Percentiles rank a stretch among this genome's conserved stretches.
These are phyloP conservation scores for Colletotrichum costaricense DNA, from an alignment of 2,329 filamentous ascomycete species.

Conservation along the genomic window DNA sequence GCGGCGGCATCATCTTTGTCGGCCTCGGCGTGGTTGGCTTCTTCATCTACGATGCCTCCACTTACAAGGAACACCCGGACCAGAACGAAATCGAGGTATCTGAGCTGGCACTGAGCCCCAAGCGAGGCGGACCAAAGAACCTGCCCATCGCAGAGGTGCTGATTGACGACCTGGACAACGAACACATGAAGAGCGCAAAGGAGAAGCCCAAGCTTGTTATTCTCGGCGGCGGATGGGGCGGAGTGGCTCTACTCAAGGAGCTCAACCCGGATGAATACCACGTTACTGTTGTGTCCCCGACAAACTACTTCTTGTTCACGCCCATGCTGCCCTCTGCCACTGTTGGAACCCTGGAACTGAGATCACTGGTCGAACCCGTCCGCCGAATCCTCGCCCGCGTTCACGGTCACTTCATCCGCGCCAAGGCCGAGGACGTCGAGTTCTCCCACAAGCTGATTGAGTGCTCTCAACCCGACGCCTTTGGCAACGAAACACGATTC, in stretches of 20 bases:
- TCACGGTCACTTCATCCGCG: conserved; percentile 90
- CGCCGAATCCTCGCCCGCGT: conserved; percentile 83
- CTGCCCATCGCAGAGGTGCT: conserved; percentile 89
- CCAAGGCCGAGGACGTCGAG: conserved; percentile 87
- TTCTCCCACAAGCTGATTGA: conserved; percentile 94
- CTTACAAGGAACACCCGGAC: conserved; percentile 80
- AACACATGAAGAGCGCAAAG: conserved; percentile 76
- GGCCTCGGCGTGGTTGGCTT: conserved; percentile 80
- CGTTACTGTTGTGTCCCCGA: conserved; percentile 92
- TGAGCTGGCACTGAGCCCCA: conserved; percentile 82
- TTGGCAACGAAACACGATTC: conserved; percentile 82
- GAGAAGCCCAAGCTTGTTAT: conserved; percentile 94
- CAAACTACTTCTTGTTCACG: conserved; percentile 98
- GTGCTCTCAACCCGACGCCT: conserved; percentile 76
- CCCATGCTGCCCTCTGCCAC: conserved; percentile 98
- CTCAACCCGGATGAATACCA: conserved; percentile 93
- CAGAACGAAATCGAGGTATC: conserved; percentile 85
- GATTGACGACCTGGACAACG: conserved; percentile 88
- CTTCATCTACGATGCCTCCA: conserved; percentile 93
- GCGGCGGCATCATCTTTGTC: conserved; percentile 79
- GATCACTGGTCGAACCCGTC: conserved; percentile 93
- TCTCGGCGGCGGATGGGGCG: conserved; percentile 94
- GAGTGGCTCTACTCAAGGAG: conserved; percentile 90
- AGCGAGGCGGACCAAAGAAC: conserved; percentile 91
- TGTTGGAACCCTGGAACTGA: conserved; percentile 91